phyloP scores from a whole-genome alignment of 257 asterid species.

The Solanum raphanifolium region DNA sequence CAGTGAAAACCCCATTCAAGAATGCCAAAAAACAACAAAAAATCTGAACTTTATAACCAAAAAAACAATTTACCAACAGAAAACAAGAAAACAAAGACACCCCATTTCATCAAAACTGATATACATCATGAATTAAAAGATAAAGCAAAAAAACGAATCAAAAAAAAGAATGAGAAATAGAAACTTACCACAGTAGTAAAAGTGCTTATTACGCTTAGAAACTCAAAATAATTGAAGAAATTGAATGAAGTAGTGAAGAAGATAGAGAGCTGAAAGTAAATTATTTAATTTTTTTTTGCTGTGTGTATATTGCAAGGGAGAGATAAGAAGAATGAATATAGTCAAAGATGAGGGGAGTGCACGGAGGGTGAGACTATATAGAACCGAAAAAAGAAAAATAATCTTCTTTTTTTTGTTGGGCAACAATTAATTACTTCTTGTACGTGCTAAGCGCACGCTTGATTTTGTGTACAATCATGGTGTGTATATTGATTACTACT shows the following conservation, averaged over 20 bases:
- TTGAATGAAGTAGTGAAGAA: neutral
- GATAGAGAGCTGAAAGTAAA: neutral
- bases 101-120: neutral
- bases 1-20: neutral
- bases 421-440: neutral
- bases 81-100: neutral
- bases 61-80: neutral
- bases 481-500: neutral
- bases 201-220: constrained; percentile 2
- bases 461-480: neutral
- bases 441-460: constrained; percentile 10
- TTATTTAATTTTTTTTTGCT: neutral
- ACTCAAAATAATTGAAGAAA: neutral
- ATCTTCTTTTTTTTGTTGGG: neutral
- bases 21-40: neutral
- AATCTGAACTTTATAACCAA: neutral
- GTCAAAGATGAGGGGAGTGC: constrained; percentile 33
- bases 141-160: neutral
- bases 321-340: constrained; percentile 1
- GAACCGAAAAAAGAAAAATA: neutral
- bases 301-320: neutral
- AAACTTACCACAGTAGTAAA: neutral
- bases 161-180: neutral
- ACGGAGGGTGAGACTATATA: constrained; percentile 18
- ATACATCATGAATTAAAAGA: neutral